Evolutionary conservation across 1,284 basidiomycete genomes (phyloP), one percentile per base, ranked within the genome.

Genomic region (Cryptococcus sp.): DNA sequence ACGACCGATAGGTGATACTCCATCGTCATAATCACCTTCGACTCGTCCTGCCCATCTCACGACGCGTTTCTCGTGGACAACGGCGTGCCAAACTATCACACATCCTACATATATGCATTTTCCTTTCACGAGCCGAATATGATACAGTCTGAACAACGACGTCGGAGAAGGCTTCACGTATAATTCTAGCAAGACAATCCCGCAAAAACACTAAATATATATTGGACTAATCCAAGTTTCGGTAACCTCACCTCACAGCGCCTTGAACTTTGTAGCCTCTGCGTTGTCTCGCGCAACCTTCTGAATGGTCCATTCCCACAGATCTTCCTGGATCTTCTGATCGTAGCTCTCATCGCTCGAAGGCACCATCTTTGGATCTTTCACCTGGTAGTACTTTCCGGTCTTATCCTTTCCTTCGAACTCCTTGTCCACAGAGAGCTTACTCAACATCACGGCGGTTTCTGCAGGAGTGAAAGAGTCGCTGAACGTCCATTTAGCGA

Each of bases 261-360:
- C 27, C 39, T 27, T 53, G 22, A 42, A 44, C 22, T 15, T 41
- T 44, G 51, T 17, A 27, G 16, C 47, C 40, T 53, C 40, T 7
- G 20, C 57, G 13, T 53, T 41, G 16, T 45, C 22, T 15, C 47
- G 27, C 10, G 42, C 51, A 10, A 58, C 22, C 38, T 61, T 52
- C 31, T 62, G 50, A 10, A 61, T 47, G 3, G 64, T 68, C 68
- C 66, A 70, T 17, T 62, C 57, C 64, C 62, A 68, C 13, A 64
- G 50, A 40, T 66, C 68, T 16, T 67, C 59, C 60, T 69, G 63
- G 19, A 59, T 20, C 13, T 44, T 49, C 35, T 22, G 40, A 31
- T 63, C 57, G 39, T 57, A 44, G 38, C 53, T 54, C 45, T 54
- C 47, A 25, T 59, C 54, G 47, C 63, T 64, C 8, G 55, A 54